Conservation (phyloP, 2,329 filamentous ascomycete genomes). For the Ophiocordyceps camponoti-floridani region DNA sequence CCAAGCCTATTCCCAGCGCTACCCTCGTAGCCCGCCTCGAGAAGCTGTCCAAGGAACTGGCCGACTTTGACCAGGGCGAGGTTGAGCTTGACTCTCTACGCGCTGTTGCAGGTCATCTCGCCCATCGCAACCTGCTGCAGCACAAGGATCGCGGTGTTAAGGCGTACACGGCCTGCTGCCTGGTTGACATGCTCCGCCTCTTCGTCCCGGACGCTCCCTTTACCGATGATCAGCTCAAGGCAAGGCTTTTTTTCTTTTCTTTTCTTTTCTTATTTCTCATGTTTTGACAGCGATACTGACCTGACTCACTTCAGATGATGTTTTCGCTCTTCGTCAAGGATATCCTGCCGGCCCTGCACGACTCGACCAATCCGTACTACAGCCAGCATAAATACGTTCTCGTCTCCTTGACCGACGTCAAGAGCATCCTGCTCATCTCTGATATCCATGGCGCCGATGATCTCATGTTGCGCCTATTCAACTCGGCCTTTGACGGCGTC, state of each 20-base stretch:
- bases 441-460: constrained; percentile 72
- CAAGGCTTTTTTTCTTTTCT: too few relatives aligned
- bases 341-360: constrained; percentile 68
- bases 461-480: constrained; percentile 68
- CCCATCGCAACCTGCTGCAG: constrained; percentile 59
- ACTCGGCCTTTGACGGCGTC: constrained; percentile 79
- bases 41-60: constrained; percentile 64
- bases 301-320: constrained; percentile 47
- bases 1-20: constrained; percentile 69
- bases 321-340: constrained; percentile 76
- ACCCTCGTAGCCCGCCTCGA: constrained; percentile 72
- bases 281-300: constrained; percentile 1
- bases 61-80: constrained; percentile 73
- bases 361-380: constrained; percentile 80
- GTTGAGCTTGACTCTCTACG: constrained; percentile 68
- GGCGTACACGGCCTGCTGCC: constrained; percentile 72
- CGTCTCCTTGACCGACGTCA: constrained; percentile 74
- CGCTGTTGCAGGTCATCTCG: constrained; percentile 71
- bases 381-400: constrained; percentile 85
- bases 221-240: constrained; percentile 77
- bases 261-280: background rate
- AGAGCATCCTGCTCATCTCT: constrained; percentile 81
- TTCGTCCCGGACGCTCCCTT: constrained; percentile 93
- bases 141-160: constrained; percentile 91
- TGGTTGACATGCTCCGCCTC: constrained; percentile 83